Base-by-base conservation (phyloP, 345 rosid genomes). In the Rubroshorea leprosula region DNA sequence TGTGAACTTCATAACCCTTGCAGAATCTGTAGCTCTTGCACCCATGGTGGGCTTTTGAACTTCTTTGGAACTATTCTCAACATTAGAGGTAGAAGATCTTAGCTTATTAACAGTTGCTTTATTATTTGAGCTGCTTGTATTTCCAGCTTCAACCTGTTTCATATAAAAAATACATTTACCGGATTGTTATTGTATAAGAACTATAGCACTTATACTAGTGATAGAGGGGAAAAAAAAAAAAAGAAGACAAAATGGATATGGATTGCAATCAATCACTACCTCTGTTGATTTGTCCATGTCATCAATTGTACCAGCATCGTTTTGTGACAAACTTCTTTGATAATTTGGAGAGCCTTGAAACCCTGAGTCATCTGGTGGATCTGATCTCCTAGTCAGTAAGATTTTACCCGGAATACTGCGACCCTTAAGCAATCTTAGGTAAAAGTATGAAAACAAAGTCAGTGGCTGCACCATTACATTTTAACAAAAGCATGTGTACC, bases 371-470 rank as follows among this genome's bases (percentile, higher is more conserved):
- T 68, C 90, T 23, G 73, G 66, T 23, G 78, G 85, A 64, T 89
- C 96, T 5, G 84, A 57, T 72, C 85, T 87, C 71, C 94, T 82
- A 60, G 94, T 83, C 65, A 93, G 59, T 64, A 85, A 74, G n/a
- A 85, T 83, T 74, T 89, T 87, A 45, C 97, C 99, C 6, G 90
- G 97, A 61, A 87, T 85, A 76, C 89, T 83, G 23, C 96, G 89
- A 23, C 99, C 99, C 68, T 83, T 85, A 23, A 84, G 94, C 74
- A 93, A 65, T 78, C 97, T 93, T 65, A 50, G 63, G 23, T 49
- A 56, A 57, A 67, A 47, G 63, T 35, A 61, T 19, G 12, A 6
- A 35, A 35, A 1, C 41, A 35, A 35, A 6, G 41, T 35, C 11
- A 35, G 41, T 35, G 12, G 41, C 5, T 35, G 41, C 41, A 35